phyloP scores from a whole-genome alignment of 1,139 yeast genomes.

The Blastobotrys malaysiensis region DNA sequence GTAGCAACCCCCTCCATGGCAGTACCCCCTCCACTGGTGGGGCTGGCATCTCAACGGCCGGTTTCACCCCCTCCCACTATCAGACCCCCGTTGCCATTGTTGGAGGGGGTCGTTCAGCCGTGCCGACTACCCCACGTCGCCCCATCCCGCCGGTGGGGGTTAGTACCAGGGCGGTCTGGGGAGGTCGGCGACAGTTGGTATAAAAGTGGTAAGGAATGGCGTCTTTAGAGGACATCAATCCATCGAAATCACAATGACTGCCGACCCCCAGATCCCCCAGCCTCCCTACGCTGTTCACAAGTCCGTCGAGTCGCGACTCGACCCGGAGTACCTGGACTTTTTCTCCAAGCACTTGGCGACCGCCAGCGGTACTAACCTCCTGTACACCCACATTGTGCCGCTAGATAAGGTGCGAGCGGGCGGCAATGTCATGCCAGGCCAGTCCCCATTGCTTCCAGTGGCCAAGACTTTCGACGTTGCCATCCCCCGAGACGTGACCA shows the following conservation, averaged over 20 bases:
- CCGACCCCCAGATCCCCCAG: conserved; percentile 6
- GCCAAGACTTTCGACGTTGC: conserved; percentile 33
- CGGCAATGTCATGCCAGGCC: conserved; percentile 48
- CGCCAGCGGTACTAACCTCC: conserved; percentile 31
- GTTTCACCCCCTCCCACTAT: neutral
- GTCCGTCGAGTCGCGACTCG: conserved; percentile 31
- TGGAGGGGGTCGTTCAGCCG: neutral
- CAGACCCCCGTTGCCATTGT: neutral
- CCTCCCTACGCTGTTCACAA: conserved; percentile 9
- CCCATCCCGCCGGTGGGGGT: neutral
- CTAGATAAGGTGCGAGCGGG: conserved; percentile 37
- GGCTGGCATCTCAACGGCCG: too few species aligned
- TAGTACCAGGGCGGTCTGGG: neutral
- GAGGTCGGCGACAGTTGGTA: neutral
- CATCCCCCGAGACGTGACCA: conserved; percentile 37
- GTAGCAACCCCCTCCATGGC: neutral
- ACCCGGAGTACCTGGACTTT: conserved; percentile 39
- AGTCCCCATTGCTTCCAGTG: conserved; percentile 33
- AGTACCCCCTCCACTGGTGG: neutral
- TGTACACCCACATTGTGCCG: conserved; percentile 42
- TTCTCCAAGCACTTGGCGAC: conserved; percentile 32
- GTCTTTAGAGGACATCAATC: neutral
- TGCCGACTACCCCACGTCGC: neutral
- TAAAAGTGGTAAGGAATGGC: neutral
- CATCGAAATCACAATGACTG: neutral